Conservation (phyloP, 345 rosid species). For the Camelina laxa region DNA sequence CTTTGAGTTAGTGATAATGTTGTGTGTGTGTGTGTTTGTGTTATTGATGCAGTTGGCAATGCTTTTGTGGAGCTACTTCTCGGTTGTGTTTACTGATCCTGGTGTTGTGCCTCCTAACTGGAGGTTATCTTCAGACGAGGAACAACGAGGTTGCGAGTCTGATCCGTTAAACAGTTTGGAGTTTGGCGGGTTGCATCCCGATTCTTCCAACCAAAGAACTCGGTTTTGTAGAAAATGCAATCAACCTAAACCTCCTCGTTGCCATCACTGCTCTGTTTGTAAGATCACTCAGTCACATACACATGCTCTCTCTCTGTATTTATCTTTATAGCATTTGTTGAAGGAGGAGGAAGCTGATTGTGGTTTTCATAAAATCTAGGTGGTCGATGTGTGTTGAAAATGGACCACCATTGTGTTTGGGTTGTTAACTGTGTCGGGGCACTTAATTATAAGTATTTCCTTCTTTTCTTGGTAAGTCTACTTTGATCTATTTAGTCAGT, state of each 20-base stretch:
- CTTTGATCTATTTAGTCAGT: slow-evolving; percentile 2
- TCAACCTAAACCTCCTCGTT: slow-evolving; percentile 92
- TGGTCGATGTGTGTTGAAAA: slow-evolving; percentile 94
- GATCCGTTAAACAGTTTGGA: slow-evolving; percentile 74
- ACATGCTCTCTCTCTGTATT: slow-evolving; percentile 2
- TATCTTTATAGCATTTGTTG: neutral
- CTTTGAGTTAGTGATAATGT: neutral
- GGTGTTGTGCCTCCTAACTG: slow-evolving; percentile 93
- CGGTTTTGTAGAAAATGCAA: slow-evolving; percentile 91
- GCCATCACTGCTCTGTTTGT: slow-evolving; percentile 99
- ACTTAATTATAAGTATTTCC: slow-evolving; percentile 91
- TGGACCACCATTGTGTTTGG: slow-evolving; percentile 99
- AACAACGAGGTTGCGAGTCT: slow-evolving; percentile 68
- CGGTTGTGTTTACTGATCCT: slow-evolving; percentile 93
- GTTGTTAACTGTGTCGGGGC: slow-evolving; percentile 99
- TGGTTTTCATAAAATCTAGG: slow-evolving; percentile 54
- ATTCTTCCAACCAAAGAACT: slow-evolving; percentile 60
- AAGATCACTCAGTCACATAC: slow-evolving; percentile 39
- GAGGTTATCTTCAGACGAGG: slow-evolving; percentile 86
- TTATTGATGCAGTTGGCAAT: slow-evolving; percentile 69
- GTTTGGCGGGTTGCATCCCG: slow-evolving; percentile 56
- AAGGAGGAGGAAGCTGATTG: slow-evolving; percentile 17
- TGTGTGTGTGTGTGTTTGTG: neutral
- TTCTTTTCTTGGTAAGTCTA: slow-evolving; percentile 91
- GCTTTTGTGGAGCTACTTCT: slow-evolving; percentile 96